Evolutionary conservation across 108 stramenopile genomes (phyloP), one percentile per base, ranked within the genome.

Genomic region (Conticribra guillardii): DNA sequence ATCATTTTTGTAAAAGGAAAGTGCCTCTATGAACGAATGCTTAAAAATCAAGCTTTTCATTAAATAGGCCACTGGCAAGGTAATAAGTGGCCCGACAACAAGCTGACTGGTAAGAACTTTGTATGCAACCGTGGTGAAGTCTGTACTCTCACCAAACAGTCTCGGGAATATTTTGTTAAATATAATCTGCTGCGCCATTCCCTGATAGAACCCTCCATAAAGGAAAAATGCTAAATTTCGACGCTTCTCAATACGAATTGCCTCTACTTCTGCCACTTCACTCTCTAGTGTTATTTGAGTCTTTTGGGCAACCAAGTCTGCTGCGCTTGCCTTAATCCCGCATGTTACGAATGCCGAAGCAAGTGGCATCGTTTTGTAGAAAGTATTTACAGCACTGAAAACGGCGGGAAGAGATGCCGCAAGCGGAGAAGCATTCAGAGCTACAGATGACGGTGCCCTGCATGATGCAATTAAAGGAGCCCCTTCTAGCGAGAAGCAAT

Each of bases 121-220:
- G 37, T n/a, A n/a, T 41, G 5, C 37, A 41, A 41, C 5, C 5
- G 8, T 11, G 37, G 11, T 41, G 11, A 41, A 5, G 37, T 41
- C n/a, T 17, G 50, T 9, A 9, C 58, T 52, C 21, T 37, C 31
- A 15, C 74, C 64, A 56, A 80, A 84, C 49, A 32, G 46, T 2
- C 22, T 32, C 3, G 83, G 77, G 46, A 61, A 84, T 14, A 76
- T 15, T 14, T 52, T 31, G 48, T 51, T 73, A 65, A 53, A 84
- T 2, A 84, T 41, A 54, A 63, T 75, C 17, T 80, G 15, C 41
- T 76, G 71, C 14, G 33, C 61, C 18, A 54, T 53, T 14, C 79
- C 83, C 69, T 80, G 79, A 51, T 84, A 84, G 48, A 84, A 19
- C 5, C 77, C 79, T 4, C 83, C 83, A 54, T 84, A 80, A 5